phyloP scores from a whole-genome alignment of 805 yeast species.

The Saccharomycopsis javanensis region DNA sequence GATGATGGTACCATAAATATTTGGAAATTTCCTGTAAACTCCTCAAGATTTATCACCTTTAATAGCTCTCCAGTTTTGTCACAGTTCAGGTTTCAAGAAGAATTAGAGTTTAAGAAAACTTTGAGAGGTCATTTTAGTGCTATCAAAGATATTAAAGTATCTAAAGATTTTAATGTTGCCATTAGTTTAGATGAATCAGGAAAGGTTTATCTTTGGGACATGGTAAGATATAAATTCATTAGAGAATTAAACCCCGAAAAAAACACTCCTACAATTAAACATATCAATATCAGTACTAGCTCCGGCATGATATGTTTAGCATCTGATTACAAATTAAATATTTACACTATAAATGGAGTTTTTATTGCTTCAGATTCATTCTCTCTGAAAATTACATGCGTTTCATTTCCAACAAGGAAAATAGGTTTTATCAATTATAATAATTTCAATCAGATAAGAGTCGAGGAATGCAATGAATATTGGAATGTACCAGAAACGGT shows the following conservation, averaged over 20 bases:
- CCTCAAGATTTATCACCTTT: slow-evolving; percentile 19
- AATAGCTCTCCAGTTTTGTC: slow-evolving; percentile 18
- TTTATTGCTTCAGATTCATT: slow-evolving; percentile 22
- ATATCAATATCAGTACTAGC: slow-evolving; percentile 41
- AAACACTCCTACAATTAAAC: slow-evolving; percentile 20
- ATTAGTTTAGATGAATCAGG: slow-evolving; percentile 50
- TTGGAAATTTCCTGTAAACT: slow-evolving; percentile 38
- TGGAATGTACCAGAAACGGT: slow-evolving; percentile 32
- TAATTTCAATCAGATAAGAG: slow-evolving; percentile 22
- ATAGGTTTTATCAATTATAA: slow-evolving; percentile 20
- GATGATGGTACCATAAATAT: slow-evolving; percentile 51
- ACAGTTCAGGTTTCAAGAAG: slow-evolving; percentile 21
- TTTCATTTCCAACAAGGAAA: slow-evolving; percentile 22
- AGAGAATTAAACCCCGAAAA: slow-evolving; percentile 25
- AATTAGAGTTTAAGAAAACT: slow-evolving; percentile 33
- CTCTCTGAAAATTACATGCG: slow-evolving; percentile 14
- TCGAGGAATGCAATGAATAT: slow-evolving; percentile 28
- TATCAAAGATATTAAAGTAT: slow-evolving; percentile 38
- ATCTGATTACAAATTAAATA: slow-evolving; percentile 24
- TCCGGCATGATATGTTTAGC: slow-evolving; percentile 43
- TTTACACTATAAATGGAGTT: slow-evolving; percentile 50
- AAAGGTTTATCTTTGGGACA: slow-evolving; percentile 53
- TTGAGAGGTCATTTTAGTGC: slow-evolving; percentile 49
- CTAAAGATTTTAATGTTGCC: slow-evolving; percentile 44
- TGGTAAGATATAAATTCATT: slow-evolving; percentile 41